Percentiles rank a stretch among this genome's conserved stretches.
phyloP scores from a whole-genome alignment of 805 yeast genomes.

The Kodamaea jinghongensis region DNA sequence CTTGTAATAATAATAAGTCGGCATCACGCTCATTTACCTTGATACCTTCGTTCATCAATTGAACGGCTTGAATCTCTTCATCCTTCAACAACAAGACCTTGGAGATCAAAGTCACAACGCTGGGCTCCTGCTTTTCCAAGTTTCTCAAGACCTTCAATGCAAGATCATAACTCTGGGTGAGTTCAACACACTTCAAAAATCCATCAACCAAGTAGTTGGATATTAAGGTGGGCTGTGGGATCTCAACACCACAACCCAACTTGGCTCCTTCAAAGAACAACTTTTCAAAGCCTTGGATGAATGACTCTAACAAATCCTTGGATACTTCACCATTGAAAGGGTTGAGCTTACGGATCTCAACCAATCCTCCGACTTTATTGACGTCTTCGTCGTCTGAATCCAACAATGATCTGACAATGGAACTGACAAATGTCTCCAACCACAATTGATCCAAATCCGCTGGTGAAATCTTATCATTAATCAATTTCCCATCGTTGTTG shows the following conservation, averaged over 20 bases:
- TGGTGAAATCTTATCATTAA: slow-evolving; percentile 45
- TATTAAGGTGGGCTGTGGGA: slow-evolving; percentile 63
- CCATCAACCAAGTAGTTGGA: slow-evolving; percentile 76
- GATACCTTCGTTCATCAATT: slow-evolving; percentile 51
- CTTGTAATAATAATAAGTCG: slow-evolving; percentile 52
- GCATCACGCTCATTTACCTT: slow-evolving; percentile 51
- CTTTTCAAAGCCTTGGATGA: slow-evolving; percentile 62
- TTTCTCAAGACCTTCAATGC: slow-evolving; percentile 60
- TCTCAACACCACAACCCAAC: slow-evolving; percentile 63
- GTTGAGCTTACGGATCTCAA: slow-evolving; percentile 79
- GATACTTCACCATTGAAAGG: slow-evolving; percentile 61
- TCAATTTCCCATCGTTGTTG: slow-evolving; percentile 50
- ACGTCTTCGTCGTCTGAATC: slow-evolving; percentile 65
- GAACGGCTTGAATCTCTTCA: slow-evolving; percentile 59
- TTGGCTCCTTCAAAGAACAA: slow-evolving; percentile 65
- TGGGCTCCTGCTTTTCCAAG: slow-evolving; percentile 50
- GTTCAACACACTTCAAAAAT: slow-evolving; percentile 57
- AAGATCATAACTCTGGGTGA: slow-evolving; percentile 62
- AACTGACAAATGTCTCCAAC: slow-evolving; percentile 59
- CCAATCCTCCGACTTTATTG: slow-evolving; percentile 54
- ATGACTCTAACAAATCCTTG: slow-evolving; percentile 37
- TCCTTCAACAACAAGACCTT: slow-evolving; percentile 51
- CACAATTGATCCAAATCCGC: slow-evolving; percentile 55
- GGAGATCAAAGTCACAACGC: slow-evolving; percentile 58
- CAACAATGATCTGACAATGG: slow-evolving; percentile 71